Base-by-base conservation (phyloP, 2,329 filamentous ascomycete species). In the Talaromyces amestolkiae region DNA sequence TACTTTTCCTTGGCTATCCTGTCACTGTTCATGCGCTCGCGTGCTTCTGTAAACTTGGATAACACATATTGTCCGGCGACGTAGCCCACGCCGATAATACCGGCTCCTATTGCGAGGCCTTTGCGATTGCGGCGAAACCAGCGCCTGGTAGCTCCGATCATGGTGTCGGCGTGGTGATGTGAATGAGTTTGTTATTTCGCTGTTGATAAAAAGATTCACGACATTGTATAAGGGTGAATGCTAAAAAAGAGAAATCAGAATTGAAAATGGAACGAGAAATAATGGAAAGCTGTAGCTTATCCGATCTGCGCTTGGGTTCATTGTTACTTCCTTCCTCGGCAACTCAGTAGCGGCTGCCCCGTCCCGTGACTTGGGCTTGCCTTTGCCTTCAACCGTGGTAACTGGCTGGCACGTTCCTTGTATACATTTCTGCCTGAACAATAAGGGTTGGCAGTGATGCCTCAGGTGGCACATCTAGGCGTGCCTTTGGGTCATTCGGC, bases 1-100 rank as follows among this genome's bases (percentile, higher is more conserved):
- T 81, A 97, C 94, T 99, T 99, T 81, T 99, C 95, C 77, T 94
- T 93, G 61, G 94, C 91, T 76, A 97, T 96, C 73, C 93, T 89
- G 75, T 98, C 95, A 78, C 92, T 94, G 79, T 91, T 93, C 91
- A 97, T 96, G 77, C 94, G 93, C 85, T 97, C 93, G 70, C 93
- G 89, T 72, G 94, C 93, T 79, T 98, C 93, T 70, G 90, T 90
- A 74, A 98, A 89, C 85, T 97, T 98, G 73, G 86, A 87, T 74
- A 97, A 79, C 70, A 97, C 87, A 89, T 97, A 99, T 79, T 97
- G 93, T 45, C 92, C 92, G 64, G 91, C 93, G 67, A 97, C 82
- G 80, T 99, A 99, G 70, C 93, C 93, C 62, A 91, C 92, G 70
- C 94, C 93, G 70, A 97, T 81, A 70, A 98, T 86, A 69, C 93